Conservation (phyloP, 495 filamentous ascomycete species). For the Alectoria sarmentosa region DNA sequence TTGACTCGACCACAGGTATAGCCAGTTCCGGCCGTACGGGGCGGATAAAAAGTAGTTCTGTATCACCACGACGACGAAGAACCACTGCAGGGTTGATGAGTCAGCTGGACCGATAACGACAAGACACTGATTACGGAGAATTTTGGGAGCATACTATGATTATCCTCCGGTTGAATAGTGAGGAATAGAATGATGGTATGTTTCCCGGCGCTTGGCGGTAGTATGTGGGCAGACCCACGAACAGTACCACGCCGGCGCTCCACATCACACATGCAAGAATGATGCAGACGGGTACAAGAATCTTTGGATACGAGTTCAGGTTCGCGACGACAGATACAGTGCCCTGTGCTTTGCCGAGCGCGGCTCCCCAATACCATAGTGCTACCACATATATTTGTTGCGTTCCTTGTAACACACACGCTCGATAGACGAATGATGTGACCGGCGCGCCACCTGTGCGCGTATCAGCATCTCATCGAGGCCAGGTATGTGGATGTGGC, state of each 20-base stretch:
- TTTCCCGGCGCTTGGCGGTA: slow-evolving; percentile 61
- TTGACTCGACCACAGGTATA: slow-evolving; percentile 49
- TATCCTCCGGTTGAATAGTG: slow-evolving; percentile 51
- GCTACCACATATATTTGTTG: slow-evolving; percentile 56
- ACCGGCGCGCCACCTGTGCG: slow-evolving; percentile 46
- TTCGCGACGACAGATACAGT: slow-evolving; percentile 27
- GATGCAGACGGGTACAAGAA: slow-evolving; percentile 39
- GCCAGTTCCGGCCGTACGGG: slow-evolving; percentile 57
- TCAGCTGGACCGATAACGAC: background rate
- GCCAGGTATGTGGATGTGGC: too few relatives aligned
- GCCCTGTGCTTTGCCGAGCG: slow-evolving; percentile 31
- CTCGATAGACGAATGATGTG: slow-evolving; percentile 57
- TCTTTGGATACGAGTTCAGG: slow-evolving; percentile 23
- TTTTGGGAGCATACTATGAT: slow-evolving; percentile 31
- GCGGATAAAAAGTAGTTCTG: slow-evolving; percentile 62
- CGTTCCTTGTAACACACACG: slow-evolving; percentile 56
- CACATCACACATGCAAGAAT: slow-evolving; percentile 47
- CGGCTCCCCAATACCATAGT: slow-evolving; percentile 60
- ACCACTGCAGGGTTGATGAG: slow-evolving; percentile 32
- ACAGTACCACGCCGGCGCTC: slow-evolving; percentile 45
- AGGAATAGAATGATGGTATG: slow-evolving; percentile 54
- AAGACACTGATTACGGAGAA: background rate
- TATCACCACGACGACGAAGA: slow-evolving; percentile 51
- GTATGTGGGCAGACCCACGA: slow-evolving; percentile 54
- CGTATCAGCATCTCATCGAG: background rate